phyloP scores from a whole-genome alignment of 2,329 filamentous ascomycete species.

The Talaromyces pinophilus region DNA sequence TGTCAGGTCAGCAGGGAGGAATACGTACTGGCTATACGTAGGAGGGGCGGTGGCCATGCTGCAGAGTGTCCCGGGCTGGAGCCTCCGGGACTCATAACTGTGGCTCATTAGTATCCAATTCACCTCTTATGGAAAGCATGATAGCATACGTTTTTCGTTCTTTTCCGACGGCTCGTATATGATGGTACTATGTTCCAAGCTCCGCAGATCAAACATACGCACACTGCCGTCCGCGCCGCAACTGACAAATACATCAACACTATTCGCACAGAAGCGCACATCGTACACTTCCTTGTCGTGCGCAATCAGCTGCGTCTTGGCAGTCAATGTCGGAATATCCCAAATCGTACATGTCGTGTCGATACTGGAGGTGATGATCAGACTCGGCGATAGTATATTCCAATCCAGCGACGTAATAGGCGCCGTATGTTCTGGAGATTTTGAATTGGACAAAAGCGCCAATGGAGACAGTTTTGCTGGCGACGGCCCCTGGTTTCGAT shows the following conservation, averaged over 20 bases:
- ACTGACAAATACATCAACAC: constrained; percentile 97
- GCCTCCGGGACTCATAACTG: constrained; percentile 53
- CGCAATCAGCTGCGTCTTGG: constrained; percentile 96
- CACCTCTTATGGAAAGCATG: background rate
- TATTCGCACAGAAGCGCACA: constrained; percentile 95
- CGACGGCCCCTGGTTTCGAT: constrained; percentile 62
- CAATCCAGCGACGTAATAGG: constrained; percentile 95
- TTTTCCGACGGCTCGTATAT: constrained; percentile 97
- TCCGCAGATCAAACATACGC: constrained; percentile 96
- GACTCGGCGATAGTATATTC: constrained; percentile 94
- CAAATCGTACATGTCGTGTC: constrained; percentile 99
- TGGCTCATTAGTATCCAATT: constrained; percentile 9
- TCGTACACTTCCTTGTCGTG: constrained; percentile 99
- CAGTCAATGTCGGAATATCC: constrained; percentile 97
- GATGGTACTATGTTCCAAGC: constrained; percentile 95
- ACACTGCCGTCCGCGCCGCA: constrained; percentile 97
- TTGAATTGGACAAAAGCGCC: constrained; percentile 92
- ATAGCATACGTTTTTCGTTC: constrained; percentile 62
- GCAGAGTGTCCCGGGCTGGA: constrained; percentile 67
- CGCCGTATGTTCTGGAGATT: constrained; percentile 96
- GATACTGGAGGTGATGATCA: constrained; percentile 98
- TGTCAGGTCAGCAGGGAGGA: background rate
- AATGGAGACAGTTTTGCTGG: constrained; percentile 86
- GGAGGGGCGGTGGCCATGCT: constrained; percentile 60
- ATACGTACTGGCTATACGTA: constrained; percentile 46